A percentile compares a stretch with the other conserved stretches of the same genome.
Conservation (phyloP, 2,329 filamentous ascomycete genomes). For the Fusarium sp. region DNA sequence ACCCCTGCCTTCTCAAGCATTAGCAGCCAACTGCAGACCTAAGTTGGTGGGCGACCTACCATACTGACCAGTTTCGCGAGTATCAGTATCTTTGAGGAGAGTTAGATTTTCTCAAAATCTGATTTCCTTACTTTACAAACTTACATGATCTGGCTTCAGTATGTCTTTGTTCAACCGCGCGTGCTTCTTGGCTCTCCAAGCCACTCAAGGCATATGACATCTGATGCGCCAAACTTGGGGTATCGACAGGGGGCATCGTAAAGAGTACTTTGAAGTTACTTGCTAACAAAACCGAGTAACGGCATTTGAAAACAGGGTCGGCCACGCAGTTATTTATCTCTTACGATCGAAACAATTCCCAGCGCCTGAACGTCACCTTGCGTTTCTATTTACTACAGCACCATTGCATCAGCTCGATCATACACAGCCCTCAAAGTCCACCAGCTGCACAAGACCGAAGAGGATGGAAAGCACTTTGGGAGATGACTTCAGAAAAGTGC, state of each 20-base stretch:
- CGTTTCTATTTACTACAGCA: not conserved
- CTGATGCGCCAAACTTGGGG: not conserved
- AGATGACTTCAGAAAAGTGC: not conserved
- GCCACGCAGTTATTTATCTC: conserved; percentile 11
- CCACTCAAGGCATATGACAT: not conserved
- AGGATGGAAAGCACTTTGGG: not conserved
- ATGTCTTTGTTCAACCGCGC: not conserved
- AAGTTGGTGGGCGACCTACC: conserved; percentile 1
- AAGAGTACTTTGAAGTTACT: conserved; percentile 23
- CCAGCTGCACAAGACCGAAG: not conserved
- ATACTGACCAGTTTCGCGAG: not conserved
- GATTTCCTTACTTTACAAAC: not conserved
- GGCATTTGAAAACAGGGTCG: not conserved
- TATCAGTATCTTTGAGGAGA: not conserved
- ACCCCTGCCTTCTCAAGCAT: conserved; percentile 10
- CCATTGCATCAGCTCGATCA: not conserved
- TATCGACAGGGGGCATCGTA: conserved; percentile 12
- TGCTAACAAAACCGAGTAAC: not conserved
- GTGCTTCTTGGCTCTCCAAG: not conserved
- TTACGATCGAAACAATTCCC: not conserved
- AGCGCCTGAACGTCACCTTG: not conserved
- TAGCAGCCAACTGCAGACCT: conserved; percentile 2
- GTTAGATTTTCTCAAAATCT: not conserved
- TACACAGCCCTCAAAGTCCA: not conserved
- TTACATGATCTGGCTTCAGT: conserved; percentile 3